Conservation (phyloP, 2,329 filamentous ascomycete species). For the Botrytis fabae region DNA sequence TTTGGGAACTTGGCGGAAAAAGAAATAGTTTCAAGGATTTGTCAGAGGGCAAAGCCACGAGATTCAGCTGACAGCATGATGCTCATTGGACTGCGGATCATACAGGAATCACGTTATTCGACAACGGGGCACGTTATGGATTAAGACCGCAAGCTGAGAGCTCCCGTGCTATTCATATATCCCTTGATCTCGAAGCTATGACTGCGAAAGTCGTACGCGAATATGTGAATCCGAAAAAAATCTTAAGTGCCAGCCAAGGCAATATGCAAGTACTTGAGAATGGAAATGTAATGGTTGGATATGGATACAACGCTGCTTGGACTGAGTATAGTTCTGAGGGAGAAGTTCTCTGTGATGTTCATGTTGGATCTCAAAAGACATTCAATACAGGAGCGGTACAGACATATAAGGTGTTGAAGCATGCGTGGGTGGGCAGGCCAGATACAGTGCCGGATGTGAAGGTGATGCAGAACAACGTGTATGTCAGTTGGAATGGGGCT, state of each 20-base stretch:
- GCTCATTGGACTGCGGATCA: conserved; percentile 42
- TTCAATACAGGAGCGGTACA: conserved; percentile 14
- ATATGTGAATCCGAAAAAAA: conserved; percentile 27
- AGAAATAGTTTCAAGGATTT: conserved; percentile 44
- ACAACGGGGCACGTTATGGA: conserved; percentile 28
- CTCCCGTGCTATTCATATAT: conserved; percentile 26
- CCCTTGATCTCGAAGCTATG: conserved; percentile 27
- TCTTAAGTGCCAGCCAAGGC: conserved; percentile 30
- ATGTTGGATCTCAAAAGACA: not conserved
- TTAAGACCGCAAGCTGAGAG: conserved; percentile 3
- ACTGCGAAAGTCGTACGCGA: conserved; percentile 21
- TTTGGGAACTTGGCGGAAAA: conserved; percentile 49
- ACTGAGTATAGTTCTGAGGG: not conserved
- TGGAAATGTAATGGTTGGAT: not conserved
- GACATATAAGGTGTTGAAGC: conserved; percentile 11
- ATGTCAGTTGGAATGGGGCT: conserved; percentile 11
- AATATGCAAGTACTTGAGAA: conserved; percentile 27
- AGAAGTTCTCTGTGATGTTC: not conserved
- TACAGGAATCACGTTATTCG: conserved; percentile 25
- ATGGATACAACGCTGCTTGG: conserved; percentile 16
- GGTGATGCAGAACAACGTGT: not conserved
- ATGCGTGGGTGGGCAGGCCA: not conserved
- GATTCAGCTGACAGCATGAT: conserved; percentile 52
- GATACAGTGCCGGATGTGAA: not conserved
- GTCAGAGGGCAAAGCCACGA: conserved; percentile 43